A percentile compares a stretch with the other conserved stretches of the same genome.
phyloP scores from a whole-genome alignment of 2,329 filamentous ascomycete species.

The Colletotrichum shisoi region DNA sequence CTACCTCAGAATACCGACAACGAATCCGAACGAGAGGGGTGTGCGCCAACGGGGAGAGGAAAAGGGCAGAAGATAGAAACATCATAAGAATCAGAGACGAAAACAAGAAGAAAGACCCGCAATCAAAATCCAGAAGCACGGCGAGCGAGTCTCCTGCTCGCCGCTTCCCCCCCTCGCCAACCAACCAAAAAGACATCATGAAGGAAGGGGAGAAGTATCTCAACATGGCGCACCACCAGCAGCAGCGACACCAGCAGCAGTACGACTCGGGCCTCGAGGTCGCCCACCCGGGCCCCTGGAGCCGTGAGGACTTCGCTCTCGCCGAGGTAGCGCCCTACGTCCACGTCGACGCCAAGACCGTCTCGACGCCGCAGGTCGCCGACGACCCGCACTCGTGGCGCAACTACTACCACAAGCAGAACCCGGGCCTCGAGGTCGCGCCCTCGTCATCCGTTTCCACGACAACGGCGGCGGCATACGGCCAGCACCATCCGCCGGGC shows the following conservation, averaged over 20 bases:
- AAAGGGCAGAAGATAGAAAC: not conserved
- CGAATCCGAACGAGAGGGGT: too few species aligned
- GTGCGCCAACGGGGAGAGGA: not conserved
- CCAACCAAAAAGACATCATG: not conserved
- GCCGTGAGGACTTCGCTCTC: constrained; percentile 24
- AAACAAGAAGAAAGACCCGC: too few species aligned
- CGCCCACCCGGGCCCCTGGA: constrained; percentile 21
- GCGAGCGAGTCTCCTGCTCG: constrained; percentile 1
- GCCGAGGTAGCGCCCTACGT: constrained; percentile 24
- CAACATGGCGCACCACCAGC: constrained; percentile 9
- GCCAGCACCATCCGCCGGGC: constrained; percentile 22
- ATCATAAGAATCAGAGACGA: too few species aligned
- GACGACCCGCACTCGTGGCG: constrained; percentile 17
- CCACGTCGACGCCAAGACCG: constrained; percentile 24
- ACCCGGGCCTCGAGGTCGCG: constrained; percentile 18
- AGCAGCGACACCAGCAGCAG: constrained; percentile 8
- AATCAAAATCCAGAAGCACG: not conserved
- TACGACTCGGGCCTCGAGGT: constrained; percentile 35
- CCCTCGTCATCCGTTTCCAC: constrained; percentile 1
- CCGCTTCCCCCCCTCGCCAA: not conserved
- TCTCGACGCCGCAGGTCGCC: constrained; percentile 23
- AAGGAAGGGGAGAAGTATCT: constrained; percentile 9
- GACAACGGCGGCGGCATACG: not conserved
- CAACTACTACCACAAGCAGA: constrained; percentile 31
- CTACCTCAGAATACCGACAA: not conserved